Conservation (phyloP, 2,329 filamentous ascomycete genomes). For the Mariannaea elegans region DNA sequence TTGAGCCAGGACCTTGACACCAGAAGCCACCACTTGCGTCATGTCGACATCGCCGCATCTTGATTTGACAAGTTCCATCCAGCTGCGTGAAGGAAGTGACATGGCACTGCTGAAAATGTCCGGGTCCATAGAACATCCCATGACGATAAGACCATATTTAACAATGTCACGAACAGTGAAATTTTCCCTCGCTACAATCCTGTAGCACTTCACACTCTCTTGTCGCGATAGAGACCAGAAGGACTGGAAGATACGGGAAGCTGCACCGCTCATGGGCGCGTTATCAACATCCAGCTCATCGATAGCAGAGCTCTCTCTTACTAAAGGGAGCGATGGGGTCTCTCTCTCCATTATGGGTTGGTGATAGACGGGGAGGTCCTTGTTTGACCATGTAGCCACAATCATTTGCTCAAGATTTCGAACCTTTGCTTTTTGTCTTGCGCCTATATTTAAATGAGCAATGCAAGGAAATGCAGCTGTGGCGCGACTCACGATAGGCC, state of each 20-base stretch:
- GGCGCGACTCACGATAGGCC: neutral
- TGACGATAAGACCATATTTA: neutral
- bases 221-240: neutral
- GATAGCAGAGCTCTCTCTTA: too few relatives aligned
- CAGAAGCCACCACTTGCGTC: neutral
- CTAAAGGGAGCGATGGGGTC: neutral
- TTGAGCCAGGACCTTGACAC: neutral
- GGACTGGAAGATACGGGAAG: neutral
- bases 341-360: too few relatives aligned
- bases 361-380: too few relatives aligned
- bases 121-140: neutral
- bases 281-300: neutral
- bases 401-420: neutral
- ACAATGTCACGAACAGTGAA: neutral
- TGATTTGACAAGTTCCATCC: neutral
- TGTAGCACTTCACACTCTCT: neutral
- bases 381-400: neutral
- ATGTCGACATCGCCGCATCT: neutral
- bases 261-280: neutral
- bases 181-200: neutral
- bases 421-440: neutral
- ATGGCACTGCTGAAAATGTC: neutral
- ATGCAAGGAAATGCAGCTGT: neutral
- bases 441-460: neutral
- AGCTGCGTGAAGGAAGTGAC: neutral